Base-by-base conservation (phyloP, 768 basidiomycete genomes). In the Solioccasus polychromus region DNA sequence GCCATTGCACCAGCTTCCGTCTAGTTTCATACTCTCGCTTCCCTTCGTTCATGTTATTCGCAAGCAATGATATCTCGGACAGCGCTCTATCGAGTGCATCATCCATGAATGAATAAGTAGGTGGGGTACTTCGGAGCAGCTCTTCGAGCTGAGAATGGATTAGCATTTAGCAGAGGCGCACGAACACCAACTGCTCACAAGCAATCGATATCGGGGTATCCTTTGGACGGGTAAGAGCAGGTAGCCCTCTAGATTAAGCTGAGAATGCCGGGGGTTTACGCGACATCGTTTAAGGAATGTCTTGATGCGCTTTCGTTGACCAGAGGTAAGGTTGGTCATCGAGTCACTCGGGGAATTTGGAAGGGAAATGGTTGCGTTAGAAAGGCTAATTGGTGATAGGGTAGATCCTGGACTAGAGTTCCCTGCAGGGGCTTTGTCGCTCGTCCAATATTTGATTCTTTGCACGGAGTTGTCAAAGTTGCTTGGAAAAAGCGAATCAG, bases 31-130 rank as follows among this genome's bases (percentile, higher is more conserved):
- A 79, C 55, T 97, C 94, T 2, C 96, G 82, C 66, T 97, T 98
- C 51, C 92, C 92, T 69, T 99, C 96, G 65, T 99, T 99, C 90
- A 99, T 96, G 59, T 89, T 88, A 39, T 82, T 90, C 3, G 96
- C 93, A 39, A 98, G 69, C 11, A 80, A 80, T 1, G 92, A 81
- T 53, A 98, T 96, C 68, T 95, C 91, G 17, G 81, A 72, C 35
- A 96, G 67, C 6, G 94, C 94, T 45, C 80, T 82, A 53, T 92
- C 90, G 42, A 99, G 73, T 20, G 89, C 81, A 59, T 94, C 90
- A 51, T 88, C 87, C 62, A 81, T 71, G 51, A 80, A 84, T 36
- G 89, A 82, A 37, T 80, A 76, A 34, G 73, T 70, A 17, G 92
- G 88, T n/a, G 92, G 89, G 18, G 92, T 94, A 60, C 83, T 85